These are phyloP conservation scores for Collybia sp. DNA, from an alignment of 768 basidiomycete genomes.

Conservation along the genomic window DNA sequence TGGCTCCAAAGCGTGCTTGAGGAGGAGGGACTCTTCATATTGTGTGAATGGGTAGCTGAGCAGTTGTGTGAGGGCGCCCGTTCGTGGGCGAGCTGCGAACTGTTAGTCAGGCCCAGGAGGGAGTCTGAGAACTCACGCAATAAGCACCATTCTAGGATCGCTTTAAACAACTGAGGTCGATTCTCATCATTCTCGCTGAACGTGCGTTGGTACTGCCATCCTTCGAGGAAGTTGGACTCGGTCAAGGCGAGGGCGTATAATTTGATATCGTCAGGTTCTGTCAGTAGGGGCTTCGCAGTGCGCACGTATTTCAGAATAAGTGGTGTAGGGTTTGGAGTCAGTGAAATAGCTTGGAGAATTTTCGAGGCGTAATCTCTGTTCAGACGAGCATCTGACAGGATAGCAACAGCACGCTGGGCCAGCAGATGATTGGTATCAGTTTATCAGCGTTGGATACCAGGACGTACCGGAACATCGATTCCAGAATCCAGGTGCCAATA, in stretches of 20 bases:
- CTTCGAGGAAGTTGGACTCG: constrained; percentile 58
- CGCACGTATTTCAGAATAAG: constrained; percentile 73
- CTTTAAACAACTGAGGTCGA: constrained; percentile 50
- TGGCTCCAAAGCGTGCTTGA: constrained; percentile 53
- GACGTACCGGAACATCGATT: constrained; percentile 55
- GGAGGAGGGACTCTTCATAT: constrained; percentile 58
- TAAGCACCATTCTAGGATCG: constrained; percentile 64
- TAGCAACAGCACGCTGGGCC: constrained; percentile 59
- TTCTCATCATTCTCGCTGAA: constrained; percentile 57
- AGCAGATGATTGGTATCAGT: constrained; percentile 1
- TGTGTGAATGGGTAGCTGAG: constrained; percentile 60
- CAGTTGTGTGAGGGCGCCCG: constrained; percentile 53
- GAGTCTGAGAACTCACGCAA: constrained; percentile 45
- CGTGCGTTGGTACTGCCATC: constrained; percentile 72
- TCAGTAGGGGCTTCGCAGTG: constrained; percentile 68
- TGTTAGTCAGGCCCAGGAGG: neutral
- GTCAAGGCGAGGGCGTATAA: constrained; percentile 67
- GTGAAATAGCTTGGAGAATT: constrained; percentile 62
- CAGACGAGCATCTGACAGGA: constrained; percentile 70
- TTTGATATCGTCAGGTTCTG: constrained; percentile 66
- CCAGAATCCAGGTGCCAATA: constrained; percentile 82
- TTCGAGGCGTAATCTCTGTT: constrained; percentile 78
- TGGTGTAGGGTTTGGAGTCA: constrained; percentile 39
- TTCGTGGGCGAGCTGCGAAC: constrained; percentile 51
- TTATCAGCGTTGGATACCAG: neutral